Evolutionary conservation across 805 yeast species (phyloP).

Genomic region (Blastobotrys muscicola): DNA sequence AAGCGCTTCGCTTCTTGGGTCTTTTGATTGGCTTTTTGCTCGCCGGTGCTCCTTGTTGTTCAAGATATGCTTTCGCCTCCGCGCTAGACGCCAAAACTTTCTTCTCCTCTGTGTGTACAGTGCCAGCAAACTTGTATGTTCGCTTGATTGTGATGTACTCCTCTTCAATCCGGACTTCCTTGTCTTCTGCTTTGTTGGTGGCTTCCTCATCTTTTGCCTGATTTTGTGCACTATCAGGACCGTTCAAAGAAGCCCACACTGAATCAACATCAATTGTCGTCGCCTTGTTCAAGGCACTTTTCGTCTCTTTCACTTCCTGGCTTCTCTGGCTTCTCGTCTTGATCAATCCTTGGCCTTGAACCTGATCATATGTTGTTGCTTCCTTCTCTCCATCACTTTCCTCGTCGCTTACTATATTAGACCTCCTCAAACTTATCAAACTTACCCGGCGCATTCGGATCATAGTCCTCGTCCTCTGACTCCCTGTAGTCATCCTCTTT

Average conservation of each 20-base stretch:
- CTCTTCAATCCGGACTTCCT: conserved; percentile 18
- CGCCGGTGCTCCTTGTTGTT: conserved; percentile 12
- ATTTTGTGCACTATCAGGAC: no score
- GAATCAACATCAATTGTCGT: conserved; percentile 38
- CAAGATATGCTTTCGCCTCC: conserved; percentile 75
- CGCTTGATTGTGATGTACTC: conserved; percentile 63
- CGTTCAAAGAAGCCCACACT: conserved; percentile 47
- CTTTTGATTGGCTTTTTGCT: conserved; percentile 11
- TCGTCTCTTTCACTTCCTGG: conserved; percentile 24
- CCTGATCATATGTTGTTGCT: conserved; percentile 37
- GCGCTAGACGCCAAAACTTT: conserved; percentile 69
- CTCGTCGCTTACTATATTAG: conserved; percentile 29
- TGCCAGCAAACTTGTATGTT: conserved; percentile 85
- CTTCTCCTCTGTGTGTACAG: conserved; percentile 65
- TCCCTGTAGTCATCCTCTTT: conserved; percentile 39
- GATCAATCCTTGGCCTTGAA: conserved; percentile 61
- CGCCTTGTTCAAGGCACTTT: conserved; percentile 20
- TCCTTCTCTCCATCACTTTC: conserved; percentile 26
- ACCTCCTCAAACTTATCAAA: conserved; percentile 23
- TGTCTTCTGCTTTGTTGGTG: neutral
- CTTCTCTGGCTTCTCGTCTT: conserved; percentile 59
- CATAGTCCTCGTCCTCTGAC: conserved; percentile 50
- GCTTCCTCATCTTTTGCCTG: neutral
- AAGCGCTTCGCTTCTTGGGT: conserved; percentile 57
- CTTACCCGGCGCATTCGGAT: conserved; percentile 28